A percentile compares a stretch with the other conserved stretches of the same genome.
Evolutionary conservation across 345 rosid genomes (phyloP).

Genomic region (Mallotus nudiflorus): DNA sequence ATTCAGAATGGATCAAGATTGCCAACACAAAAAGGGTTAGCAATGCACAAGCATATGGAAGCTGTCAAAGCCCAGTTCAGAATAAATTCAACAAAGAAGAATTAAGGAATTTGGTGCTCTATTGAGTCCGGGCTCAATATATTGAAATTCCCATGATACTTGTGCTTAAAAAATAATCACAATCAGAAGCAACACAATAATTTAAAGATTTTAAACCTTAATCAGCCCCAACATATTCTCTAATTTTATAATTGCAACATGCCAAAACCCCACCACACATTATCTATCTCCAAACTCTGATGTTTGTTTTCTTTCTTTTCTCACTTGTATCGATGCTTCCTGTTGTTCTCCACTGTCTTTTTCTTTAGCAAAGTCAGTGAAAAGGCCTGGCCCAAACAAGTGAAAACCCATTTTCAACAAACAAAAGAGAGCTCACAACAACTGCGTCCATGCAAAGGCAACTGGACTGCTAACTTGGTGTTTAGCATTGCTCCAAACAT

Average conservation of each 20-base stretch:
- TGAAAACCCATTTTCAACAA: not conserved
- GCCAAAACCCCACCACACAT: constrained; percentile 2
- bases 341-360: not conserved
- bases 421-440: constrained; percentile 14
- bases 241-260: constrained; percentile 3
- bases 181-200: not conserved
- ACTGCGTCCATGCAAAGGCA: constrained; percentile 66
- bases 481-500: constrained; percentile 66
- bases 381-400: not conserved
- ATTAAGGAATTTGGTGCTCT: too few relatives aligned
- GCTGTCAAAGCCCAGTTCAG: too few relatives aligned
- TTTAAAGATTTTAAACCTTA: not conserved
- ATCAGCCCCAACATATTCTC: not conserved
- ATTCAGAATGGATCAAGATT: too few relatives aligned
- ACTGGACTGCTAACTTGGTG: constrained; percentile 81
- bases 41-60: too few relatives aligned
- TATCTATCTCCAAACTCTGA: too few relatives aligned
- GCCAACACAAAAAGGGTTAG: too few relatives aligned
- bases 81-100: too few relatives aligned
- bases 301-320: not conserved
- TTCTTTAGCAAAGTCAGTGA: not conserved
- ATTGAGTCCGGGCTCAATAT: too few relatives aligned
- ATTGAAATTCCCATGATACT: too few relatives aligned
- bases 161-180: not conserved
- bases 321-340: not conserved